phyloP scores from a whole-genome alignment of 768 basidiomycete species.

The Auricularia auricula-judae region DNA sequence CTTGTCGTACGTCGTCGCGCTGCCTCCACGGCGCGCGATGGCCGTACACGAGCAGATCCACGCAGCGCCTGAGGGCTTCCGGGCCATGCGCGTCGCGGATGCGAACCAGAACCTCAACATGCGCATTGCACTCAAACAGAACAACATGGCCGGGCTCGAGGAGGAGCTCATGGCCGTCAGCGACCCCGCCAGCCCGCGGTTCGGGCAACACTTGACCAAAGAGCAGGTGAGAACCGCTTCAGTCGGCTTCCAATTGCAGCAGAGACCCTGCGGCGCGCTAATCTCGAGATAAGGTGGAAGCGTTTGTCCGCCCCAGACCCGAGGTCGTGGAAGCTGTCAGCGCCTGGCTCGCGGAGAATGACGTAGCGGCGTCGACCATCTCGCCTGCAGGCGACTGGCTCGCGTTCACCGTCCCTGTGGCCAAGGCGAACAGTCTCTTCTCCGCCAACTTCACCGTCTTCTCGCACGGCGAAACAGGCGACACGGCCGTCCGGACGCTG shows the following conservation, averaged over 20 bases:
- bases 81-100: conserved; percentile 24
- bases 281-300: neutral
- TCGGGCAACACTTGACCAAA: conserved; percentile 36
- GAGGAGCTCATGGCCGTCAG: conserved; percentile 45
- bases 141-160: conserved; percentile 38
- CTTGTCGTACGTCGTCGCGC: neutral
- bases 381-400: neutral
- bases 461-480: neutral
- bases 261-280: neutral
- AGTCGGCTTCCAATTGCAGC: neutral
- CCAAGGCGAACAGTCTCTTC: neutral
- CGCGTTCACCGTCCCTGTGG: neutral
- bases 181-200: conserved; percentile 42
- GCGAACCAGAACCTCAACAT: conserved; percentile 31
- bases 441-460: neutral
- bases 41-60: conserved; percentile 29
- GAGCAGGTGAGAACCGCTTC: conserved; percentile 18
- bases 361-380: neutral
- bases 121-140: conserved; percentile 45
- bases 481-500: neutral
- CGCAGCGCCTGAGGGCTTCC: conserved; percentile 31
- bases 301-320: neutral
- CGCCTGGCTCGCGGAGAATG: neutral
- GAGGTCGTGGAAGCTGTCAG: neutral
- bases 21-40: neutral